phyloP scores from a whole-genome alignment of 2,329 filamentous ascomycete species.

The Trichoderma koningiopsis region DNA sequence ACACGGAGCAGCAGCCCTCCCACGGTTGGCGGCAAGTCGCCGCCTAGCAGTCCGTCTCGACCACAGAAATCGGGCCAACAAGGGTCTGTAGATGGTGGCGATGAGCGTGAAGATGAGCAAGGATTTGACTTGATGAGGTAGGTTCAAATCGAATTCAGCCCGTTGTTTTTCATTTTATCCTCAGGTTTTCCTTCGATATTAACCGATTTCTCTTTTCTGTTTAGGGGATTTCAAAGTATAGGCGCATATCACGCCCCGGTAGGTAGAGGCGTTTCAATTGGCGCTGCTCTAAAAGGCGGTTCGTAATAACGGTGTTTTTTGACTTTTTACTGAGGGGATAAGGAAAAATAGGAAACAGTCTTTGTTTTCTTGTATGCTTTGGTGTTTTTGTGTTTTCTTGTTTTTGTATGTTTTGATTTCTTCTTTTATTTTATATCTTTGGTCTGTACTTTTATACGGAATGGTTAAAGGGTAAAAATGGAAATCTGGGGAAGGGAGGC shows the following conservation, averaged over 20 bases:
- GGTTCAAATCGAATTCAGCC: conserved; percentile 28
- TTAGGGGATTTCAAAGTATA: conserved; percentile 66
- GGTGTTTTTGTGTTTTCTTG: not conserved
- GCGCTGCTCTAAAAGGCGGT: conserved; percentile 44
- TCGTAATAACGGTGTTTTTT: conserved; percentile 3
- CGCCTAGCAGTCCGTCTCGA: conserved; percentile 54
- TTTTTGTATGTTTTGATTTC: not conserved
- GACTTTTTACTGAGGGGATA: not conserved
- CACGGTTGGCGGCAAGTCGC: conserved; percentile 51
- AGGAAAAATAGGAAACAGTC: not conserved
- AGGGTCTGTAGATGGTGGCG: conserved; percentile 37
- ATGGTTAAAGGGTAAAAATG: conserved; percentile 5
- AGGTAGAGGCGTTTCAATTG: conserved; percentile 49
- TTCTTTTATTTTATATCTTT: not conserved
- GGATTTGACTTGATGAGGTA: conserved; percentile 64
- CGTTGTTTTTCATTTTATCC: not conserved
- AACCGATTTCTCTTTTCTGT: not conserved
- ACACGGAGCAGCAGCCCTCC: conserved; percentile 63
- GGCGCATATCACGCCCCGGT: conserved; percentile 62
- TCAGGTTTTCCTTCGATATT: not conserved
- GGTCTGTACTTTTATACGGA: conserved; percentile 18
- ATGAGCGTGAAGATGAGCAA: conserved; percentile 49
- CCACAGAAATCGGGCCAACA: conserved; percentile 40
- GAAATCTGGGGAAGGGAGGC: not conserved
- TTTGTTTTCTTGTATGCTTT: not conserved